Conservation (phyloP, 2,329 filamentous ascomycete species). For the Diaporthe sp. region DNA sequence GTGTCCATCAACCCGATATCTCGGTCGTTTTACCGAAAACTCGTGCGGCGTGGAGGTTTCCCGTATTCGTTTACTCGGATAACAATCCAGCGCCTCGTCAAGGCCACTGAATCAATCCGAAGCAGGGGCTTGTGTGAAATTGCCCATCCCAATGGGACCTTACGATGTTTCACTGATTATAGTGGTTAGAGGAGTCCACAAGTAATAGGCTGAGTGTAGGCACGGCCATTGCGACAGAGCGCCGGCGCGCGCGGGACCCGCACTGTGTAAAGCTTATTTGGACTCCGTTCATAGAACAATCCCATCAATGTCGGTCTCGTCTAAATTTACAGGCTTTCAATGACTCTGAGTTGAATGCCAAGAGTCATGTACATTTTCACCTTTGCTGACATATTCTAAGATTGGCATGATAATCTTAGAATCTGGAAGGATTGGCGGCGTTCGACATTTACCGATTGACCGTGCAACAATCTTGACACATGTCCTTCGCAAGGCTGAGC, state of each 20-base stretch:
- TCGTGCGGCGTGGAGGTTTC: background rate
- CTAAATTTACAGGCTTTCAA: background rate
- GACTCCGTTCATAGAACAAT: background rate
- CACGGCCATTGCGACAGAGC: background rate
- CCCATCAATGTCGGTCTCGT: background rate
- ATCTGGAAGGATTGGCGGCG: background rate
- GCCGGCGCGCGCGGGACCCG: background rate
- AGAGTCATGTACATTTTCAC: background rate
- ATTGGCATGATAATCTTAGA: background rate
- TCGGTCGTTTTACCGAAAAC: background rate
- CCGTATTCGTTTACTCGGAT: background rate
- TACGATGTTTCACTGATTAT: background rate
- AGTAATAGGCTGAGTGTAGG: background rate
- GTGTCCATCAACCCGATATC: background rate
- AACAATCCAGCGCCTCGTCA: background rate
- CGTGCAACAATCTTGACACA: background rate
- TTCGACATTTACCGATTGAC: background rate
- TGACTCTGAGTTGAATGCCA: background rate
- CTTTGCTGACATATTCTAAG: background rate
- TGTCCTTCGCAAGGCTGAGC: background rate
- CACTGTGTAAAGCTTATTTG: constrained; percentile 14
- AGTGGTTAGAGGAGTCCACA: background rate
- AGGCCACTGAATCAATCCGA: background rate
- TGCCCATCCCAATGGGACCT: background rate
- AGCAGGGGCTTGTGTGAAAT: background rate